Conservation (phyloP, 176 grass and related monocot species). For the Cenchrus americanus region DNA sequence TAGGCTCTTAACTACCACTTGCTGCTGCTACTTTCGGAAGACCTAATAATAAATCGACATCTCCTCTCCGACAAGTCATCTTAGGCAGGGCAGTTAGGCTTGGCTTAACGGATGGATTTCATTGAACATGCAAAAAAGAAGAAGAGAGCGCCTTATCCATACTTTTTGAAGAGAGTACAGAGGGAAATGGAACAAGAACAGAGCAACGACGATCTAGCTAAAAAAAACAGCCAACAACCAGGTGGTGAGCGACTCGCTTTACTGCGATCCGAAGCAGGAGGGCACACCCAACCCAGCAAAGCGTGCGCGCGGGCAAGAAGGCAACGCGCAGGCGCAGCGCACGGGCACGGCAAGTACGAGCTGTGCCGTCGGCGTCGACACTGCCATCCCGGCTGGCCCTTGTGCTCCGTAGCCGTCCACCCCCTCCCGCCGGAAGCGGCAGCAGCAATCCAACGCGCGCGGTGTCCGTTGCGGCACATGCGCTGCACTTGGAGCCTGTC, state of each 20-base stretch:
- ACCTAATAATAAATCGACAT: background rate
- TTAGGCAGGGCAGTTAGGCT: background rate
- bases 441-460: background rate
- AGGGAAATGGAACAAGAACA: background rate
- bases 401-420: constrained; percentile 6
- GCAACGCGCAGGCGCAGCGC: background rate
- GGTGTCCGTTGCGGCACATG: constrained; percentile 12
- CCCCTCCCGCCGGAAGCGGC: background rate
- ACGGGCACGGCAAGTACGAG: background rate
- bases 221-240: background rate
- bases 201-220: background rate
- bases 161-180: background rate
- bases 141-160: background rate
- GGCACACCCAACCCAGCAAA: background rate
- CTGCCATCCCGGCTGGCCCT: background rate
- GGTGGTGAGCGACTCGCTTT: background rate
- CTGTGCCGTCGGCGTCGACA: background rate
- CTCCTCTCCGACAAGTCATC: background rate
- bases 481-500: constrained; percentile 13
- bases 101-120: background rate
- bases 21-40: background rate
- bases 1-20: background rate
- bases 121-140: too few species aligned
- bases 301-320: background rate
- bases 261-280: constrained; percentile 6